Base-by-base conservation (phyloP, 768 basidiomycete genomes). In the Russula brevipes region DNA sequence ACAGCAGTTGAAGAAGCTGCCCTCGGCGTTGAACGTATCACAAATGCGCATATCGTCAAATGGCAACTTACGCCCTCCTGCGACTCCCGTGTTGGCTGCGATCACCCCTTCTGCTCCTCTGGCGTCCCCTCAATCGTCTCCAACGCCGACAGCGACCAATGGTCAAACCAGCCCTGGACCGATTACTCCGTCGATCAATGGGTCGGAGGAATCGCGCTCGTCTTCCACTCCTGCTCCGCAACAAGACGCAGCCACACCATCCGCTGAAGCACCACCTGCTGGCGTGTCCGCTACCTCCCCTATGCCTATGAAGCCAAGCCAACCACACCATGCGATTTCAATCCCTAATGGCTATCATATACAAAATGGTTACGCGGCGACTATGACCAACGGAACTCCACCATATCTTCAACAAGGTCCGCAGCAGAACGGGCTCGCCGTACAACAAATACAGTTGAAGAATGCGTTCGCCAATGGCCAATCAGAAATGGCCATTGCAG, bases 1-100 rank as follows among this genome's bases (percentile, higher is more conserved):
- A 52, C 79, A 84, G 12, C 83, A 83, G 57, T 72, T 84, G 70
- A 86, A 86, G 76, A 81, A 83, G 70, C 80, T 87, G 76, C 83
- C 75, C 5, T 73, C 83, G 0, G 81, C 85, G 14, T 73, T 74
- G 19, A 72, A 75, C 0, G 73, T 81, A 2, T 81, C 85, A 1
- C 85, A 85, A 47, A 79, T 85, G 76, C 81, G 85, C 47, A 83
- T 85, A 42, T 83, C 85, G 2, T 82, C 85, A 0, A 82, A 81
- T 30, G 81, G 80, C 60, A 81, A 77, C 35, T 82, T 82, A 72
- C 82, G 80, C 30, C 81, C 82, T 0, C 79, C 81, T 12, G 68
- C 72, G 0, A 67, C 78, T 4, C 75, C 80, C 39, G 75, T 72
- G 67, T 74, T 72, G 63, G 73, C 78, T 9, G 75, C 66, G 12